Evolutionary conservation across 1,284 basidiomycete species (phyloP).

Genomic region (Grifola frondosa): DNA sequence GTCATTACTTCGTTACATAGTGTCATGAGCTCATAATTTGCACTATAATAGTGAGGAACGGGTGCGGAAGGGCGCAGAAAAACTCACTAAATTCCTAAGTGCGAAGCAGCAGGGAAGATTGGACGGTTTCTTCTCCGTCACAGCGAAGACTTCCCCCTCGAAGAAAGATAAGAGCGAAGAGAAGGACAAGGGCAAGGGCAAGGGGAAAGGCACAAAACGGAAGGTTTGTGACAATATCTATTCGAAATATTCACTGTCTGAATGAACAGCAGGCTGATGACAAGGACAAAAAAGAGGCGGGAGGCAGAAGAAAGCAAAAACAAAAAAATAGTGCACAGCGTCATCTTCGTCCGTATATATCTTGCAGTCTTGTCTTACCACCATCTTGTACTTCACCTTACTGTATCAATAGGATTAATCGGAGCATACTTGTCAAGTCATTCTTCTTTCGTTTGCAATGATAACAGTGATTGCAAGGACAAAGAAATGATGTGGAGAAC

Average conservation of each 20-base stretch:
- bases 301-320: slow-evolving; percentile 47
- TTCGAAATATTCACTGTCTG: neutral
- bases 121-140: slow-evolving; percentile 91
- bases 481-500: too few species aligned
- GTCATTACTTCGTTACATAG: slow-evolving; percentile 11
- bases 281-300: slow-evolving; percentile 32
- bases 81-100: slow-evolving; percentile 83
- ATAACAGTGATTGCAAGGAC: too few species aligned
- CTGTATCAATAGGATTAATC: slow-evolving; percentile 22
- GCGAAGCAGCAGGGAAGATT: slow-evolving; percentile 96
- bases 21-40: slow-evolving; percentile 3
- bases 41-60: slow-evolving; percentile 79
- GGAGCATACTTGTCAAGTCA: too few species aligned
- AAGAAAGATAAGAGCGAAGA: slow-evolving; percentile 37
- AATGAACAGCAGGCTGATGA: slow-evolving; percentile 15
- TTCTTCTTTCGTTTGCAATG: too few species aligned
- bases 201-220: slow-evolving; percentile 59
- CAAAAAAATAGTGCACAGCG: slow-evolving; percentile 35
- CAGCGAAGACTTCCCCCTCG: slow-evolving; percentile 50
- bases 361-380: slow-evolving; percentile 4
- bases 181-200: slow-evolving; percentile 36
- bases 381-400: slow-evolving; percentile 15
- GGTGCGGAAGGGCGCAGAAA: slow-evolving; percentile 93
- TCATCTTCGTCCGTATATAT: slow-evolving; percentile 6
- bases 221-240: slow-evolving; percentile 47